Base-by-base conservation (phyloP, 495 filamentous ascomycete genomes). In the Hypomontagnella monticulosa region DNA sequence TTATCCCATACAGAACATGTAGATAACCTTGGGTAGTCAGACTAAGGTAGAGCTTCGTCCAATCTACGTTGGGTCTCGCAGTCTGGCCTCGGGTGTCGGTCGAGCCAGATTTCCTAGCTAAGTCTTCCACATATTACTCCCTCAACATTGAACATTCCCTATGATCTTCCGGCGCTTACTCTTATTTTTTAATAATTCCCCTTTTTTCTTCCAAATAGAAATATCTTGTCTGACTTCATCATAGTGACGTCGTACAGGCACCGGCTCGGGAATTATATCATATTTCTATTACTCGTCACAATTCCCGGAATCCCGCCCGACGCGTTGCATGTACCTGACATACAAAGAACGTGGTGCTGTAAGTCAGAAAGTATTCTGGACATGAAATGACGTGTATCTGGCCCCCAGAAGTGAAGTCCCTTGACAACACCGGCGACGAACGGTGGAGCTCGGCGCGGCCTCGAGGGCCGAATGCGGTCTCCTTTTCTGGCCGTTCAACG, bases 281-380 rank as follows among this genome's bases (percentile, higher is more conserved):
- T 14, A 18, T 41, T 23, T 49, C 34, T 34, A 50, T 63, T 69
- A 69, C 60, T 60, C 14, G 50, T 61, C 60, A 63, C 49, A 52
- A 56, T 69, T 63, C 55, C 60, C 66, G 60, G 66, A 60, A 69
- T 50, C 18, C 36, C 32, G 38, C 33, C 38, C 55, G 33, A 60
- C 66, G 60, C 60, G 66, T 69, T 69, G 56, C 66, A 69, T 69
- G 66, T 69, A 64, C 66, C 66, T 69, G 66, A 27, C 66, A 69
- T 69, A 69, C 14, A n/a, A 50, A 57, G 55, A 18, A 69, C 60
- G 66, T 69, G 66, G 66, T 69, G 49, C 55, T 69, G 66, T 69
- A 69, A 69, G 66, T 63, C 49, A 69, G 66, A 48, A 41, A 36
- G 4, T 41, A 40, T 52, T 61, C 54, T 55, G 14, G 55, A 63